Percentiles rank a stretch among this genome's conserved stretches.
phyloP scores from a whole-genome alignment of 2,329 filamentous ascomycete genomes.

The Colletotrichum neosansevieriae region DNA sequence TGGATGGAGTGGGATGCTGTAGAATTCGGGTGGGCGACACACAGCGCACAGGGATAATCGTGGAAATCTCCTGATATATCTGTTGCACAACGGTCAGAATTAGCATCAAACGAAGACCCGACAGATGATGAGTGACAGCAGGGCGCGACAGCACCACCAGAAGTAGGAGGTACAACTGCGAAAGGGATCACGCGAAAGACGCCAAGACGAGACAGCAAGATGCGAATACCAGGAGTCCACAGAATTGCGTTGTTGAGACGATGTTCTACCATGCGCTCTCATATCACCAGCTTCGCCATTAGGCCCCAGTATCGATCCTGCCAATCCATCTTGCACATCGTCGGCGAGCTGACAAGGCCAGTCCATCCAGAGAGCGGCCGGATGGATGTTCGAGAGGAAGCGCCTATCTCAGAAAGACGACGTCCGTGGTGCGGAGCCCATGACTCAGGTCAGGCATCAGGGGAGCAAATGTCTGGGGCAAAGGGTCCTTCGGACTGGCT shows the following conservation, averaged over 20 bases:
- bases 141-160: not conserved
- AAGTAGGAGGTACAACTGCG: not conserved
- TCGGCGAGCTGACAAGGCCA: not conserved
- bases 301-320: too few relatives aligned
- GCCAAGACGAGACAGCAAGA: too few relatives aligned
- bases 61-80: constrained; percentile 18
- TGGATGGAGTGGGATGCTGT: constrained; percentile 32
- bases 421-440: constrained; percentile 21
- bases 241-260: too few relatives aligned
- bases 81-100: constrained; percentile 31
- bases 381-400: not conserved
- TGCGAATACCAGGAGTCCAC: too few relatives aligned
- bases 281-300: too few relatives aligned
- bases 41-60: constrained; percentile 26
- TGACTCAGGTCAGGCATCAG: constrained; percentile 30
- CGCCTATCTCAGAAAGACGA: constrained; percentile 1
- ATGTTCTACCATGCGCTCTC: too few relatives aligned
- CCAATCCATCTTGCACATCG: too few relatives aligned
- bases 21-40: constrained; percentile 20
- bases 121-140: not conserved
- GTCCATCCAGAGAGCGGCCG: not conserved
- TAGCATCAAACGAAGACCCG: constrained; percentile 7
- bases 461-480: not conserved
- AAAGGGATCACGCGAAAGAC: too few relatives aligned
- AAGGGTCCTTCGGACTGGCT: too few relatives aligned